phyloP scores from a whole-genome alignment of 2,329 filamentous ascomycete genomes.

The Didymella segeticola region DNA sequence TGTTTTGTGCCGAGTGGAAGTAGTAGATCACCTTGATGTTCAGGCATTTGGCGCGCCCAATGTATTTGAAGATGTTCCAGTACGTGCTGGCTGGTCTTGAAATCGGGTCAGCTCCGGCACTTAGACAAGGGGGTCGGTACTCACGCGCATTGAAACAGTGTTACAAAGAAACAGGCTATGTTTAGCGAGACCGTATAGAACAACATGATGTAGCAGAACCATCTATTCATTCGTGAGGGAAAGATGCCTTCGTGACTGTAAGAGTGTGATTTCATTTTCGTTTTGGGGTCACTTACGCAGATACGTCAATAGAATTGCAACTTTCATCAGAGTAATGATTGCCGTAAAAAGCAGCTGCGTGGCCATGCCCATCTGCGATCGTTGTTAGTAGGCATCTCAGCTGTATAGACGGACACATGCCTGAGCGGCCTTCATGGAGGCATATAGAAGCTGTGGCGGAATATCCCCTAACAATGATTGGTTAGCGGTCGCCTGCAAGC shows the following conservation, averaged over 20 bases:
- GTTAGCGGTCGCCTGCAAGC: conserved; percentile 3
- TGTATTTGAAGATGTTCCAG: conserved; percentile 37
- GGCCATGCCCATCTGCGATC: conserved; percentile 32
- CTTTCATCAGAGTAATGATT: conserved; percentile 36
- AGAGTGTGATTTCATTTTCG: background rate
- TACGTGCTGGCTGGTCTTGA: conserved; percentile 29
- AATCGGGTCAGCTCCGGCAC: background rate
- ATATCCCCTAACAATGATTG: conserved; percentile 28
- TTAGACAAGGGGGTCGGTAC: background rate
- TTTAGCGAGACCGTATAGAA: conserved; percentile 30
- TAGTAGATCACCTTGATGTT: conserved; percentile 37
- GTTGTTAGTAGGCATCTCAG: background rate
- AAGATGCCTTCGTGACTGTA: conserved; percentile 29
- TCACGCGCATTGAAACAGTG: conserved; percentile 41
- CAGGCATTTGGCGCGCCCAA: conserved; percentile 27
- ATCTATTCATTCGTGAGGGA: conserved; percentile 34
- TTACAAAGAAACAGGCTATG: conserved; percentile 31
- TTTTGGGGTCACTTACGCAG: conserved; percentile 16
- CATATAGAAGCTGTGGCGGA: conserved; percentile 20
- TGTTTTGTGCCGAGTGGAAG: conserved; percentile 32
- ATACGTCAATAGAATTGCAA: conserved; percentile 34
- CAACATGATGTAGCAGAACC: conserved; percentile 38
- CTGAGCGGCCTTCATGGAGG: conserved; percentile 28
- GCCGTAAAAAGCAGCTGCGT: conserved; percentile 33
- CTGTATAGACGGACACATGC: conserved; percentile 5